Evolutionary conservation across 306 rosid genomes (phyloP), one percentile per base, ranked within the genome.

Genomic region (Oemleria cerasiformis): DNA sequence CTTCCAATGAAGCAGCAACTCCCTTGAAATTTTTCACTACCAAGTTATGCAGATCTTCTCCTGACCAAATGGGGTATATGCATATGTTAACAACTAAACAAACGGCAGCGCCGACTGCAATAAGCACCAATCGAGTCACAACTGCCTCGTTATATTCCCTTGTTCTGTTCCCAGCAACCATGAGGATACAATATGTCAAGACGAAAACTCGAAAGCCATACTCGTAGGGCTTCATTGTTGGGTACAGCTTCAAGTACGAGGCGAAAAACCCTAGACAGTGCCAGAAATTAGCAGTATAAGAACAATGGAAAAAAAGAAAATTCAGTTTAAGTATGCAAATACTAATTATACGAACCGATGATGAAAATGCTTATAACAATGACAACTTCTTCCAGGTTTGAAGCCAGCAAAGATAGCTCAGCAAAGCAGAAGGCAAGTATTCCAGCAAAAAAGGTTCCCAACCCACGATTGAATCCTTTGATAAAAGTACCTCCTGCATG

Each of bases 41-140:
- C 81, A 83, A 73, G 67, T 84, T 81, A 79, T 89, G 96, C 19
- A 89, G 84, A 85, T 86, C 96, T 81, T 89, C 92, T 36, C 96
- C 92, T 25, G 96, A 75, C 96, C 96, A 89, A 61, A 86, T 89
- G 53, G 92, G 96, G 72, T 49, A 89, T 17, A 89, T 68, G 63
- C 84, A 86, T 60, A 89, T 81, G 57, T 86, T 89, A 13, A 86
- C 85, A 68, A 75, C 61, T 48, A 89, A 72, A 75, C 90, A 64
- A 25, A 89, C 78, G 19, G 78, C 73, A 62, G 90, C 96, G 56
- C 96, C 96, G 21, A 86, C 70, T 23, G 74, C 96, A 68, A 89
- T 85, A 36, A 89, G 81, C 60, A 86, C 38, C 40, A 85, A 78
- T 71, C 96, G 85, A 78, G 67, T 45, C 16, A 49, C 65, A 53